Evolutionary conservation across 768 basidiomycete genomes (phyloP).

Genomic region (Kwoniella bestiolae): DNA sequence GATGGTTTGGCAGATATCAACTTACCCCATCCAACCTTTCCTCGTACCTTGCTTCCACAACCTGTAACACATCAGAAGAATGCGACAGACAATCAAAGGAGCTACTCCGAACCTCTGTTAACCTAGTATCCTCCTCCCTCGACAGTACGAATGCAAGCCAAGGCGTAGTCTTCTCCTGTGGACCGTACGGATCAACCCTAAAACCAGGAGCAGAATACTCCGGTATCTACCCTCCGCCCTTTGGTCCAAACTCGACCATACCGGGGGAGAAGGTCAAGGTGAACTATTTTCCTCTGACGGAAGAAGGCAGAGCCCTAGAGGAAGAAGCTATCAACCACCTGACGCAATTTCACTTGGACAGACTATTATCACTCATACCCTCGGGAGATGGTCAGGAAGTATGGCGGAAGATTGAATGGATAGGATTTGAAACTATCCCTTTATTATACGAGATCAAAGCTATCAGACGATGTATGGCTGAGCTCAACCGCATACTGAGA

Average conservation of each 20-base stretch:
- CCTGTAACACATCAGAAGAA: background rate
- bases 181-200: slow-evolving; percentile 73
- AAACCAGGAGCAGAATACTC: slow-evolving; percentile 69
- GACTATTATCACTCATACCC: slow-evolving; percentile 66
- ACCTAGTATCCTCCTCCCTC: background rate
- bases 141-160: background rate
- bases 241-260: slow-evolving; percentile 61
- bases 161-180: slow-evolving; percentile 71
- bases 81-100: background rate
- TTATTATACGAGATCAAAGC: slow-evolving; percentile 69
- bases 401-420: slow-evolving; percentile 67
- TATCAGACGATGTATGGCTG: slow-evolving; percentile 69
- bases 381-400: slow-evolving; percentile 56
- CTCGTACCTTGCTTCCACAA: slow-evolving; percentile 19
- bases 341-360: slow-evolving; percentile 67
- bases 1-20: no score
- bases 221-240: slow-evolving; percentile 76
- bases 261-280: background rate
- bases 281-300: slow-evolving; percentile 26
- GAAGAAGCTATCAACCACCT: slow-evolving; percentile 59
- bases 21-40: slow-evolving; percentile 8
- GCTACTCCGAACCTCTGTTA: background rate
- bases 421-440: slow-evolving; percentile 81
- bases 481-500: slow-evolving; percentile 20
- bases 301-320: slow-evolving; percentile 10